phyloP scores from a whole-genome alignment of 768 basidiomycete genomes.

The Myochromella boudieri region DNA sequence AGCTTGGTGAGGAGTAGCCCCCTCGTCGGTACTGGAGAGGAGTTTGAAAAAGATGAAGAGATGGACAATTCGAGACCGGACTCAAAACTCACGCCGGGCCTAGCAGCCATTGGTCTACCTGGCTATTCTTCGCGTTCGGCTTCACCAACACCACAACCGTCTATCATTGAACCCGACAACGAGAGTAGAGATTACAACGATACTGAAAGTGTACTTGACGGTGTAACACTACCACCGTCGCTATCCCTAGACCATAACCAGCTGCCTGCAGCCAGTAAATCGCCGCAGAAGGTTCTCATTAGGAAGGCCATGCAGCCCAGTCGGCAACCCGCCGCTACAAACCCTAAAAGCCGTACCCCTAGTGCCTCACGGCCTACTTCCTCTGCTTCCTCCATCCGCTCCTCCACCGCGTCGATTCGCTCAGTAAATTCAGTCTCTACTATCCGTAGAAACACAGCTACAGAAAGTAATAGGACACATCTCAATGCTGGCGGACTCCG shows the following conservation, averaged over 20 bases:
- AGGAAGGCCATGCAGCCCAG: constrained; percentile 12
- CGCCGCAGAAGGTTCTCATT: constrained; percentile 10
- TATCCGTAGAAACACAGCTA: constrained; percentile 23
- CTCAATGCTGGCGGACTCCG: constrained; percentile 5
- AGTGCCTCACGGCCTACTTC: constrained; percentile 24
- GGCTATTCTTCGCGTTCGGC: constrained; percentile 13
- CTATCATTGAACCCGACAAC: constrained; percentile 24
- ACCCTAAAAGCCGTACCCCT: constrained; percentile 2
- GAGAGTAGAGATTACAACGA: constrained; percentile 7
- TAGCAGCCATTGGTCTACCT: constrained; percentile 18
- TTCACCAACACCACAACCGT: constrained; percentile 19
- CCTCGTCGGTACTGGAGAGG: constrained; percentile 2
- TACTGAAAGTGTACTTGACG: background rate
- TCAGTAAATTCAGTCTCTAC: constrained; percentile 32
- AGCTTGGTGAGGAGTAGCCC: constrained; percentile 13
- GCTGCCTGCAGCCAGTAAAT: background rate
- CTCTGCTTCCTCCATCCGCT: constrained; percentile 33
- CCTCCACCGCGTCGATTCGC: constrained; percentile 19
- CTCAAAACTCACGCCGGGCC: constrained; percentile 66
- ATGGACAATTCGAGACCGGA: constrained; percentile 55
- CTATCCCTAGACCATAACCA: constrained; percentile 16
- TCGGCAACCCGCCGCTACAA: background rate
- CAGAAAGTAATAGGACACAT: constrained; percentile 11
- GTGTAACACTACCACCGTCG: background rate
- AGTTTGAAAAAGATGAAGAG: constrained; percentile 21